Percentiles rank a stretch among this genome's conserved stretches.
Evolutionary conservation across 441 rosid species (phyloP).

Genomic region (Sinapis alba): DNA sequence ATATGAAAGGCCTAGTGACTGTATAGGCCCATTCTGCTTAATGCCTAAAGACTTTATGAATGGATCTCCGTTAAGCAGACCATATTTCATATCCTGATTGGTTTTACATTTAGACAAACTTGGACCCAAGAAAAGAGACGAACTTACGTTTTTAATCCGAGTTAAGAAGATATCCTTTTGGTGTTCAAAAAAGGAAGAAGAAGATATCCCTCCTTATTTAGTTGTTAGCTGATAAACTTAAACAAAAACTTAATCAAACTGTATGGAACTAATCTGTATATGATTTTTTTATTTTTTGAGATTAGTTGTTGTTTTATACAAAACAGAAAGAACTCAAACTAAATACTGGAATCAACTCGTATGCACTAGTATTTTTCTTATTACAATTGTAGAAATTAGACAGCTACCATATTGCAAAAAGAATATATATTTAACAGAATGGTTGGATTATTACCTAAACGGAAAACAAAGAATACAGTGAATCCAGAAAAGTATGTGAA

Average conservation of each 20-base stretch:
- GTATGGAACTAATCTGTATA: background rate
- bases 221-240: background rate
- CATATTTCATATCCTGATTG: background rate
- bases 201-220: no score
- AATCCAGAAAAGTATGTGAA: background rate
- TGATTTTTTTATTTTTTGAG: background rate
- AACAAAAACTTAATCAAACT: background rate
- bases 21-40: conserved; percentile 8
- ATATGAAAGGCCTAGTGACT: background rate
- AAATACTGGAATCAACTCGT: background rate
- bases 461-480: conserved; percentile 10
- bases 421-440: background rate
- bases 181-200: no score
- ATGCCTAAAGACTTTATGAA: background rate
- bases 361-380: no score
- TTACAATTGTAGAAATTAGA: no score
- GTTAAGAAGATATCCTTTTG: background rate
- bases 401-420: no score
- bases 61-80: background rate
- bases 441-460: conserved; percentile 6
- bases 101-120: background rate
- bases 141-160: background rate
- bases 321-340: background rate
- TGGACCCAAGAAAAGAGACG: background rate
- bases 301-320: background rate